These are phyloP conservation scores for Geotrichum klebahnii DNA, from an alignment of 1,139 yeast genomes.

Conservation along the genomic window DNA sequence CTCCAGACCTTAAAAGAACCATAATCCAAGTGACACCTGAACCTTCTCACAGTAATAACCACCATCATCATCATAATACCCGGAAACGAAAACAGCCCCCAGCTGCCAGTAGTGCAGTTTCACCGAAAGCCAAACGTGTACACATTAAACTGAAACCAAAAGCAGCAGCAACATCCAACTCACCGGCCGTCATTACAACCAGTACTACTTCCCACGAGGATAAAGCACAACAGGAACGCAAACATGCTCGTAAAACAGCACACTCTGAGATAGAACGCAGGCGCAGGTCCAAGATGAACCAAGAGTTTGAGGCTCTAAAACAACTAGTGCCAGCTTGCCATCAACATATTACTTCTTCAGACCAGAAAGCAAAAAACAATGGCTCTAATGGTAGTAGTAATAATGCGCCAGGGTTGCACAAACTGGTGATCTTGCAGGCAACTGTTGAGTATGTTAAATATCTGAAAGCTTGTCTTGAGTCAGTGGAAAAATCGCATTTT, in stretches of 20 bases:
- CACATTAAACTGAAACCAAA: conserved; percentile 8
- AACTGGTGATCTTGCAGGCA: conserved; percentile 71
- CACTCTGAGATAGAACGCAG: conserved; percentile 80
- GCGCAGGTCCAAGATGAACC: conserved; percentile 70
- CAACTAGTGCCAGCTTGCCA: conserved; percentile 72
- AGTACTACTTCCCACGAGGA: not conserved
- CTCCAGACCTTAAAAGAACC: conserved; percentile 19
- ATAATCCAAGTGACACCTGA: conserved; percentile 18
- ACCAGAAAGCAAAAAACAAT: conserved; percentile 1
- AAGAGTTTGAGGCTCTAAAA: conserved; percentile 78
- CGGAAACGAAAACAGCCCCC: not conserved
- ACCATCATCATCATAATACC: not conserved
- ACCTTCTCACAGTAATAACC: not conserved
- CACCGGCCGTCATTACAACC: not conserved
- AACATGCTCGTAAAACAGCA: conserved; percentile 51
- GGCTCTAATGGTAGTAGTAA: conserved; percentile 22
- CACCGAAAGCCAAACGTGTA: conserved; percentile 5
- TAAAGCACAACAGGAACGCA: conserved; percentile 34
- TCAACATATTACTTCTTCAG: conserved; percentile 22
- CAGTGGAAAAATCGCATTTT: conserved; percentile 22
- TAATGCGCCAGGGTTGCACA: conserved; percentile 63
- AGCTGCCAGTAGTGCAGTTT: not conserved
- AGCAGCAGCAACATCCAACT: not conserved
- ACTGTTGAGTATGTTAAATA: conserved; percentile 76
- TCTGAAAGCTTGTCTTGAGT: conserved; percentile 44